Evolutionary conservation across 805 yeast species (phyloP).

Genomic region (Nakazawaea molendinolei): DNA sequence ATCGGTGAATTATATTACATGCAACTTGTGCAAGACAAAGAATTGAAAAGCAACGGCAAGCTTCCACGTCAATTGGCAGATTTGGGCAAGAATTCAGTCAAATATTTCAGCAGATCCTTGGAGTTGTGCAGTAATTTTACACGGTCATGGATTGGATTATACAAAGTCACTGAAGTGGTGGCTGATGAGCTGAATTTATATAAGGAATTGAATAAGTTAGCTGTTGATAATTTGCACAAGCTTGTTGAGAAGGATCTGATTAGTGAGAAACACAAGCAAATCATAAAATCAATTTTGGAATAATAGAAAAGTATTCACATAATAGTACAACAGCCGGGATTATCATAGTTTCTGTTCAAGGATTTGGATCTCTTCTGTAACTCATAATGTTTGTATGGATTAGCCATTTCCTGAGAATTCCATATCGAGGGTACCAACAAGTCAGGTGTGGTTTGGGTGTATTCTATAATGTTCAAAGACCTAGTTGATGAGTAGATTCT

Average conservation of each 20-base stretch:
- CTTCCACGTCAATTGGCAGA: conserved; percentile 2
- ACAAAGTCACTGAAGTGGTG: conserved; percentile 25
- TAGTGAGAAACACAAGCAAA: conserved; percentile 27
- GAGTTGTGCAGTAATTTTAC: conserved; percentile 68
- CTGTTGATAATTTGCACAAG: conserved; percentile 28
- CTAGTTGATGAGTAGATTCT: conserved; percentile 63
- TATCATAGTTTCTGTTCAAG: conserved; percentile 3
- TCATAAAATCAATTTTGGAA: conserved; percentile 26
- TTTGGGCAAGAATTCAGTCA: conserved; percentile 16
- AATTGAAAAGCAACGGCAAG: conserved; percentile 8
- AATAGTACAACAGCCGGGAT: conserved; percentile 23
- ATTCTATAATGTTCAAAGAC: conserved; percentile 38
- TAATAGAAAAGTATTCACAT: conserved; percentile 16
- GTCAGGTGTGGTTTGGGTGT: conserved; percentile 38
- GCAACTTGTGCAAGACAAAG: neutral
- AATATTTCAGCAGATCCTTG: conserved; percentile 60
- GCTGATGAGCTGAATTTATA: conserved; percentile 19
- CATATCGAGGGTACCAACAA: conserved; percentile 39
- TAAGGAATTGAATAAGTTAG: conserved; percentile 28
- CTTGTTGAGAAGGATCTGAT: conserved; percentile 25
- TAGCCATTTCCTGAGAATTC: conserved; percentile 29
- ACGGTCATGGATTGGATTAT: conserved; percentile 72
- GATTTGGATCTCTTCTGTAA: neutral
- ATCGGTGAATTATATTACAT: conserved; percentile 47
- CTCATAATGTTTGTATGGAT: conserved; percentile 27